Conservation (phyloP, 1,139 yeast genomes). For the Debaryomyces singareniensis region DNA sequence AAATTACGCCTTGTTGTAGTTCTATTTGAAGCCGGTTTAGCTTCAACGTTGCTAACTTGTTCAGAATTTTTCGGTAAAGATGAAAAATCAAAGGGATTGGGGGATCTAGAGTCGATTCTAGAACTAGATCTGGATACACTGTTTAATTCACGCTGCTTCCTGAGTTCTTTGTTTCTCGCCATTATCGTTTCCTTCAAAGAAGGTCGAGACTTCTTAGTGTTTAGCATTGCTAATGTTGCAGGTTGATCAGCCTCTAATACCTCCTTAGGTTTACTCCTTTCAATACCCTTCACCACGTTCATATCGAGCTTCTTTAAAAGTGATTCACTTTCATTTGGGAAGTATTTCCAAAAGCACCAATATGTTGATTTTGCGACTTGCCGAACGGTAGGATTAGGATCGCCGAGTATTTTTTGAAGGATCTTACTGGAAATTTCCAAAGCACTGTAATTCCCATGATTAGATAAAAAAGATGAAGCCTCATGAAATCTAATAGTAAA, state of each 20-base stretch:
- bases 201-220: conserved; percentile 14
- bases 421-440: conserved; percentile 47
- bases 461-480: conserved; percentile 21
- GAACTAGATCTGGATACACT: conserved; percentile 19
- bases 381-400: conserved; percentile 78
- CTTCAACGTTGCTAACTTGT: conserved; percentile 2
- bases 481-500: conserved; percentile 39
- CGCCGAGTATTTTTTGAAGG: conserved; percentile 58
- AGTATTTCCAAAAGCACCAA: conserved; percentile 56
- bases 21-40: too few relatives aligned
- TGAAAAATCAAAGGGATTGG: neutral
- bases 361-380: conserved; percentile 68
- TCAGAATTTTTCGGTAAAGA: neutral
- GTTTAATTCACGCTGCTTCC: conserved; percentile 15
- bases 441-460: conserved; percentile 29
- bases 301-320: conserved; percentile 44
- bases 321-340: conserved; percentile 45
- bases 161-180: conserved; percentile 28
- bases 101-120: conserved; percentile 8
- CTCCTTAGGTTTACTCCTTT: conserved; percentile 42
- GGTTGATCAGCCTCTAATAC: conserved; percentile 6
- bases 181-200: conserved; percentile 29
- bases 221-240: conserved; percentile 2
- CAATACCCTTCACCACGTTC: conserved; percentile 30
- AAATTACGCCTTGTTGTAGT: conserved; percentile 7